Percentiles rank a stretch among this genome's conserved stretches.
Conservation (phyloP, 305 asterid species). For the Lippia alba region DNA sequence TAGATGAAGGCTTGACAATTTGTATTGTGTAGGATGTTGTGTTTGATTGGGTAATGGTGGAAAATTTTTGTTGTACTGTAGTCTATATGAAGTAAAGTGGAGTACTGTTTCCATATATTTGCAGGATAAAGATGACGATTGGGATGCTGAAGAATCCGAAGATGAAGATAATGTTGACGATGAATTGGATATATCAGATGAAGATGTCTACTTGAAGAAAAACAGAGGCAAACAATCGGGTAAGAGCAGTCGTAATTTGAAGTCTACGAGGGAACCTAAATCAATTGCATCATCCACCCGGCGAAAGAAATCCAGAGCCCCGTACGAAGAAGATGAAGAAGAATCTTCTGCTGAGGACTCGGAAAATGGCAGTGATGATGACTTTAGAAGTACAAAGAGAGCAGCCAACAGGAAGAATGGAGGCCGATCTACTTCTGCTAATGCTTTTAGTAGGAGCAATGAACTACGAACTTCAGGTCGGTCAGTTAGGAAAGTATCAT, state of each 20-base stretch:
- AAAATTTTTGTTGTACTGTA: conserved; percentile 26
- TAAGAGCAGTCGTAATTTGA: conserved; percentile 61
- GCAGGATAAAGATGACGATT: conserved; percentile 81
- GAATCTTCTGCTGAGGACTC: conserved; percentile 80
- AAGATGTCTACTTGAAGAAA: conserved; percentile 62
- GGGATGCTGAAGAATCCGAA: conserved; percentile 95
- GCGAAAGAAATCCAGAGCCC: conserved; percentile 66
- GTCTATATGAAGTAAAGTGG: conserved; percentile 31
- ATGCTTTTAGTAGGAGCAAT: conserved; percentile 58
- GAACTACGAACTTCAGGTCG: conserved; percentile 90
- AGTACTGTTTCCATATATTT: conserved; percentile 36
- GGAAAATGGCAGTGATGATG: conserved; percentile 75
- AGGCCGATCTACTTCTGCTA: conserved; percentile 53
- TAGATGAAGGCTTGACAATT: neutral
- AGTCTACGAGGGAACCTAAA: conserved; percentile 63
- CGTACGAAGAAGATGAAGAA: conserved; percentile 74
- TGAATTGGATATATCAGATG: conserved; percentile 81
- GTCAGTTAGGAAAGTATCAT: conserved; percentile 92
- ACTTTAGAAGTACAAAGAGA: conserved; percentile 65
- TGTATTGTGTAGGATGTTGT: conserved; percentile 18
- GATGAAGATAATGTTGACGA: conserved; percentile 72
- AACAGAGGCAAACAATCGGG: conserved; percentile 61
- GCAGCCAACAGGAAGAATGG: conserved; percentile 61
- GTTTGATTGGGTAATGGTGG: conserved; percentile 21
- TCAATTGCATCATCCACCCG: conserved; percentile 56